Base-by-base conservation (phyloP, 2,329 filamentous ascomycete genomes). In the Aspergillus nomiae region DNA sequence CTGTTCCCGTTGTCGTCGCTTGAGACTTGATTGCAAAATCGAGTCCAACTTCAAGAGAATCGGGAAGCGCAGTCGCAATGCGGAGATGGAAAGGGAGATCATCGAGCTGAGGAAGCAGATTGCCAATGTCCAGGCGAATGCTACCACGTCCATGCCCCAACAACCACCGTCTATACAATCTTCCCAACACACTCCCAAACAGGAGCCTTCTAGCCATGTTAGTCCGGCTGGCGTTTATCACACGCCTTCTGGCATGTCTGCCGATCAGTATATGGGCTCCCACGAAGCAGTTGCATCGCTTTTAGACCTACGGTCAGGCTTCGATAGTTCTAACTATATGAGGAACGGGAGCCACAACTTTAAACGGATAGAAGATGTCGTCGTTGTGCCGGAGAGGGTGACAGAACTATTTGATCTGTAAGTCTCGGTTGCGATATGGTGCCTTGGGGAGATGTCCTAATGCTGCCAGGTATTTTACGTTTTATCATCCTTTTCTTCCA, bases 11-110 rank as follows among this genome's bases (percentile, higher is more conserved):
- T 90, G 88, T 76, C 80, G 83, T 65, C 88, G 88, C 68, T 83
- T 89, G 62, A 84, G 83, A 64, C 84, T 90, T 45, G 81, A 83
- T 60, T 90, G 88, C 77, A 87, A 87, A 70, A 89, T 90, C 74
- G 87, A 90, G 71, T 85, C 86, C 65, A 88, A 88, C 76, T 90
- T 90, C 80, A 90, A 89, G 78, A 84, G 88, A 64, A 80, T 90
- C 38, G 88, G 87, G 55, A 90, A 90, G 78, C 83, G 88, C 62
- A 89, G 87, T 66, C 80, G 87, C 80, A 82, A 89, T 84, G 86
- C 87, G 74, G 80, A 86, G 77, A 83, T 89, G 89, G 82, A 87
- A 82, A 77, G 85, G 77, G 78, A 87, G 69, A 84, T 85, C 43
- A 77, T 83, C 38, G 81, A 84, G 68, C 71, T 85, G 55, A 74